These are phyloP conservation scores for Syzygium malaccense DNA, from an alignment of 441 rosid species.

Conservation along the genomic window DNA sequence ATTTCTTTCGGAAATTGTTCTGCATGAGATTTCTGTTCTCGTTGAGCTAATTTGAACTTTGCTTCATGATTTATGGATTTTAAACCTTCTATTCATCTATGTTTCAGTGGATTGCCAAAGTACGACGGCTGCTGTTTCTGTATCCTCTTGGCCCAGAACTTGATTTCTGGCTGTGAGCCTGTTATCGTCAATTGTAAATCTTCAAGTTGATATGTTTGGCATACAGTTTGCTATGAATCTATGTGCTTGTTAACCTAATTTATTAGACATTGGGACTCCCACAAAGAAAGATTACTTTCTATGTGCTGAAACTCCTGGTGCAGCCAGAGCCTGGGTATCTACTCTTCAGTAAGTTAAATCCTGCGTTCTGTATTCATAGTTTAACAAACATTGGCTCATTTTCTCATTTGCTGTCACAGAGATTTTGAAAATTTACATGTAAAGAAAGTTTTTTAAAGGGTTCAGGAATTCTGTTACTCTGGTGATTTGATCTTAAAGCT, in stretches of 20 bases:
- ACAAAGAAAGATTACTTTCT: constrained; percentile 89
- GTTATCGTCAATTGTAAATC: constrained; percentile 1
- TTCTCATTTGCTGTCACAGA: background rate
- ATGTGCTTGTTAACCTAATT: constrained; percentile 27
- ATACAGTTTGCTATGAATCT: background rate
- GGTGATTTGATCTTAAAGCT: background rate
- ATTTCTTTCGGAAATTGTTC: background rate
- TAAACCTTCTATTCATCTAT: constrained; percentile 3
- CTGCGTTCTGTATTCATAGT: background rate
- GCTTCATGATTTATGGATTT: background rate
- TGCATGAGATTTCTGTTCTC: background rate
- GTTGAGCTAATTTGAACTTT: background rate
- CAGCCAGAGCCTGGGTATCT: constrained; percentile 95
- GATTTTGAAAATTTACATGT: background rate
- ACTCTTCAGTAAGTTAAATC: constrained; percentile 72
- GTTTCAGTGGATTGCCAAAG: constrained; percentile 88
- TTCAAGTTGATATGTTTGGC: background rate
- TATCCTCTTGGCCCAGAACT: constrained; percentile 45
- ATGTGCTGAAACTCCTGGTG: constrained; percentile 96
- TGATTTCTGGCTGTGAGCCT: background rate
- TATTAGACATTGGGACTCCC: constrained; percentile 87
- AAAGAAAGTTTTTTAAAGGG: background rate
- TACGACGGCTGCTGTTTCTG: constrained; percentile 95
- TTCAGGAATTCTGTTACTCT: background rate
- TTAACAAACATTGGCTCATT: background rate